Evolutionary conservation across 2,329 filamentous ascomycete genomes (phyloP).

Genomic region (Fusarium anguioides): DNA sequence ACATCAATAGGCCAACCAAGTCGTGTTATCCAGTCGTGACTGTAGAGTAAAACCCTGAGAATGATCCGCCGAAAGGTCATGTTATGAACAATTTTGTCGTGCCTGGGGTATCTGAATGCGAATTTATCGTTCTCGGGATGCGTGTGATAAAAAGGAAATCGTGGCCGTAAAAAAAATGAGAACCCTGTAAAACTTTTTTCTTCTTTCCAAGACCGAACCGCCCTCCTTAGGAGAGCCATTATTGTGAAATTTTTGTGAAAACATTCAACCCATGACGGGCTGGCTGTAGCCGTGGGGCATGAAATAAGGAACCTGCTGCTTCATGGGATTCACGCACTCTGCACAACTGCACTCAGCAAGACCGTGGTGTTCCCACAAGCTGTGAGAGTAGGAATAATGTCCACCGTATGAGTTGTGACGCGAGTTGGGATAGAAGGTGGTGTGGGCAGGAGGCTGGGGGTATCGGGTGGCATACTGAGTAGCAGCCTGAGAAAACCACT

Average conservation of each 20-base stretch:
- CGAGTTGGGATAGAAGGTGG: constrained; percentile 53
- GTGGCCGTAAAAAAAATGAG: constrained; percentile 47
- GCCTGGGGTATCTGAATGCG: constrained; percentile 55
- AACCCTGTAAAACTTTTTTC: constrained; percentile 44
- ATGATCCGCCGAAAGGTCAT: constrained; percentile 46
- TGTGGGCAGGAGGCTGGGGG: constrained; percentile 56
- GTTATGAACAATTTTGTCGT: constrained; percentile 51
- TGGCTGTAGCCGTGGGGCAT: constrained; percentile 62
- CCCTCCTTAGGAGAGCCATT: constrained; percentile 36
- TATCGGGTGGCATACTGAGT: constrained; percentile 59
- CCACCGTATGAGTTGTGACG: constrained; percentile 56
- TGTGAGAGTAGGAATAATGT: constrained; percentile 59
- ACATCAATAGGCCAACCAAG: not conserved
- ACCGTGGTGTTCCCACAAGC: constrained; percentile 64
- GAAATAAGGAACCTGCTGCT: constrained; percentile 62
- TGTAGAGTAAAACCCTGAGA: constrained; percentile 40
- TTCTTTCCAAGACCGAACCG: constrained; percentile 41
- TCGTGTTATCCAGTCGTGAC: constrained; percentile 30
- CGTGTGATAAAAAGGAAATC: constrained; percentile 48
- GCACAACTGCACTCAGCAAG: constrained; percentile 62
- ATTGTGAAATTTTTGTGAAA: constrained; percentile 25
- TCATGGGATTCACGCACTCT: constrained; percentile 58
- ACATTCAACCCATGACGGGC: constrained; percentile 63
- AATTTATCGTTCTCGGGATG: constrained; percentile 50
- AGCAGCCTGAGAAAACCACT: constrained; percentile 64